Percentiles rank a stretch among this genome's conserved stretches.
These are phyloP conservation scores for Agroathelia rolfsii DNA, from an alignment of 1,284 basidiomycete genomes.

Conservation along the genomic window DNA sequence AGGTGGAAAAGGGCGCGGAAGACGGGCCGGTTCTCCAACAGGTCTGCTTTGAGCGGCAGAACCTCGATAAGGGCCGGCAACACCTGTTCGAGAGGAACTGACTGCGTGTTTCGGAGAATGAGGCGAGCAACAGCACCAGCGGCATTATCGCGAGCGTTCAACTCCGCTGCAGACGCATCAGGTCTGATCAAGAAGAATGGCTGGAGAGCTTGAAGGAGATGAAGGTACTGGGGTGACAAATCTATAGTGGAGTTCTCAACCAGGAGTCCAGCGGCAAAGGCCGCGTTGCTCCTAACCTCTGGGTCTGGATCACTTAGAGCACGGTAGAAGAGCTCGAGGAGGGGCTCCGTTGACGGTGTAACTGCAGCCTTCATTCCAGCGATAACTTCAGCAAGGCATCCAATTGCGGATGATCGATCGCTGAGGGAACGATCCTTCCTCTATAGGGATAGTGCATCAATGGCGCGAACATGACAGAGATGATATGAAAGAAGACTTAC, in stretches of 20 bases:
- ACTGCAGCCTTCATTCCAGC: conserved; percentile 84
- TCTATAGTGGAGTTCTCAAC: conserved; percentile 84
- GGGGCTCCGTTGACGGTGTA: conserved; percentile 78
- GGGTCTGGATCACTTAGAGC: conserved; percentile 81
- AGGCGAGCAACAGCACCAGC: conserved; percentile 87
- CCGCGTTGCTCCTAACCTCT: conserved; percentile 94
- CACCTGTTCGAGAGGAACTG: conserved; percentile 86
- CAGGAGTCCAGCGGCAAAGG: conserved; percentile 89
- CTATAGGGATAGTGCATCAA: conserved; percentile 26
- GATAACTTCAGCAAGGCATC: conserved; percentile 93
- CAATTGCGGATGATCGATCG: conserved; percentile 90
- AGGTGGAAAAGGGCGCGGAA: conserved; percentile 88
- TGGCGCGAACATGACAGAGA: conserved; percentile 4
- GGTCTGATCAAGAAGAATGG: conserved; percentile 72
- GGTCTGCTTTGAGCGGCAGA: conserved; percentile 84
- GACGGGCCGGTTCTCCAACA: conserved; percentile 82
- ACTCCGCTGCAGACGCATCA: conserved; percentile 48
- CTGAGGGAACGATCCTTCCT: conserved; percentile 80
- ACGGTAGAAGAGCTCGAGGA: conserved; percentile 76
- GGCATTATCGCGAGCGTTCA: conserved; percentile 94
- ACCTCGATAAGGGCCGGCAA: conserved; percentile 77
- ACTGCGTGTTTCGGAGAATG: conserved; percentile 73
- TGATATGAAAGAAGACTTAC: conserved; percentile 36
- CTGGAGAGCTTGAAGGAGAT: conserved; percentile 72
- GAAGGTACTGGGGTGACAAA: conserved; percentile 75